Evolutionary conservation across 2,329 filamentous ascomycete species (phyloP), one percentile per base, ranked within the genome.

Genomic region (Sclerotinia minor): DNA sequence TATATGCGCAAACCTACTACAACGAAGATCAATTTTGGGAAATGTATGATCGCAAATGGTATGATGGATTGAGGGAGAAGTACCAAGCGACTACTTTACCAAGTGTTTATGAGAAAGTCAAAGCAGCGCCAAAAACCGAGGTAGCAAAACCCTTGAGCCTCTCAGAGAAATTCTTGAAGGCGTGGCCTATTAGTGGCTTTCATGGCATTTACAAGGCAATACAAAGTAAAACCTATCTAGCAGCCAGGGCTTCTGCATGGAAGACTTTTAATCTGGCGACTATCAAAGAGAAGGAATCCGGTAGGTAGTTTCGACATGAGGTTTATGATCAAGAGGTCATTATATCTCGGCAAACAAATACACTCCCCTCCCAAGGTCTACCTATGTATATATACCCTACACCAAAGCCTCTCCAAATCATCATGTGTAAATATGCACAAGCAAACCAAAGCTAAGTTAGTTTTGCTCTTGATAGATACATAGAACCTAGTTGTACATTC

Each of bases 1-100:
- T 96, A 17, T 96, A 96, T 78, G 92, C 92, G 3, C 90, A 94
- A 75, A 90, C 91, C 0, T 96, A 93, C 80, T 95, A 95, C 77
- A 83, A 85, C n/a, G 85, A 90, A 75, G 80, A 83, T 0, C 86
- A 91, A 75, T 92, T 91, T 78, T 91, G 88, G 88, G 74, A 79
- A 45, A 81, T 87, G 64, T 91, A 91, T 76, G 82, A 85, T 60
- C 78, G 80, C 54, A 73, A 76, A 15, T 86, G 83, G 83, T 92
- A 92, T 76, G 84, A 90, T 44, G 80, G 75, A 1, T 79, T 92
- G 72, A 80, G 90, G 21, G 70, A 75, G 32, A 90, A 89, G 75
- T 92, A 90, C 78, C 77, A 82, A 59, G 90, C 89, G 17, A 80
- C 79, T 0, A 81, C 82, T 8, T 78, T 92, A 73, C 89, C 89